Base-by-base conservation (phyloP, 2,329 filamentous ascomycete species). In the Xylaria digitata region DNA sequence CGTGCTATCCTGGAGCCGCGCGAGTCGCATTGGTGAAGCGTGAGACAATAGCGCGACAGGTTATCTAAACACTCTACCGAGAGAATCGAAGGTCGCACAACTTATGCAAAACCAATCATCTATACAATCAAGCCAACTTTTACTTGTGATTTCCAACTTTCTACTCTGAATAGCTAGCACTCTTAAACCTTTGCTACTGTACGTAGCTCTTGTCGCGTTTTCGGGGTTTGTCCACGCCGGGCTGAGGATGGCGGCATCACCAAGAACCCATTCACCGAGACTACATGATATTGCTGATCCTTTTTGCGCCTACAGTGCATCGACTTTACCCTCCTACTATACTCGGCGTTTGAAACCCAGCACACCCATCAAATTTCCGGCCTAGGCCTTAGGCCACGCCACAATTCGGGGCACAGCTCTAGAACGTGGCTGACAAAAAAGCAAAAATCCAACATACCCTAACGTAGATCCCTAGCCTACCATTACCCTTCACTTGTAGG, bases 381-480 rank as follows among this genome's bases (percentile, higher is more conserved):
- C 19, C 13, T 7, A 50, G 37, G 34, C n/a, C 6, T 48, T 50
- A 43, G 45, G 30, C 30, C 23, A 62, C 42, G 63, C 66, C 62
- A 66, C 59, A 32, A 46, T 54, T 59, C 26, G 63, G 59, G 49
- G 54, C 49, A 53, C 26, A 26, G 26, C 37, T 40, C 46, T 15
- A 54, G 17, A 50, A 43, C 21, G 46, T 57, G 61, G 61, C 61
- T 52, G 54, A 32, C 43, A 26, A 58, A 67, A 67, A 67, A 64
- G 61, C 56, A 67, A 67, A 67, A 34, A 37, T 37, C 30, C 45
- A 52, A 19, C 53, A 55, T 30, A 30, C 53, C 53, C 21, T 60
- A 52, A n/a, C 19, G 50, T 30, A 46, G 55, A 67, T 63, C 61
- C 55, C 15, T 53, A 46, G 50, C 49, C 30, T n/a, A 37, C 56